Base-by-base conservation (phyloP, 345 rosid species). In the Populus nigra region DNA sequence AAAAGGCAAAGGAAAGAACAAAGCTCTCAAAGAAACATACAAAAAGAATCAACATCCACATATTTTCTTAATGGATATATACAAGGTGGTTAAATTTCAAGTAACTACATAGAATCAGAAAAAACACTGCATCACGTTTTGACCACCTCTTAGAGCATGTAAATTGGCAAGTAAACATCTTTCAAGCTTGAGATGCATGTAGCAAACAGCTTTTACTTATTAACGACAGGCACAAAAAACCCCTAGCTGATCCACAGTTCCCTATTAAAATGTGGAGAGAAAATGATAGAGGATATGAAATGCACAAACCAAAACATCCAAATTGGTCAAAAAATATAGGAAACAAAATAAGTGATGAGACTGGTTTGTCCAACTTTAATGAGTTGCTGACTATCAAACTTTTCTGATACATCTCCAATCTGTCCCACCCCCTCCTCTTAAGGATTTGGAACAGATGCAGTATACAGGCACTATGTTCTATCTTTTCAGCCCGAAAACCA, bases 131-230 rank as follows among this genome's bases (percentile, higher is more conserved):
- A 55, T 36, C 12, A 39, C 5, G 2, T 39, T 27, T 36, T 33
- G 18, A 75, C 25, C 55, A 68, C 68, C 49, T 15, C 72, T 36
- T 41, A 35, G 38, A 20, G 33, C 45, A 62, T 62, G 39, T 11
- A 23, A 49, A 71, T 65, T 33, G 65, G 39, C 53, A 38, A 72
- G 41, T 43, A 70, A 73, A 78, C 11, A 39, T 53, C 53, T 71
- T 17, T 23, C 59, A 45, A 77, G 31, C n/a, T 47, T 62, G 25
- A 6, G 7, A 12, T 33, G 57, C 22, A 2, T 33, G 16, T 33
- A 63, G 57, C 59, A 69, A 45, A 71, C 62, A 81, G 71, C 78
- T 62, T 78, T 78, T 68, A 68, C 80, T 59, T 72, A 68, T 72
- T 71, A 77, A 45, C 29, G 35, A 45, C 29, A 45, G 59, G 31